A percentile compares a stretch with the other conserved stretches of the same genome.
These are phyloP conservation scores for Plasmodium yoelii DNA, from an alignment of 169 alveolate genomes.

Conservation along the genomic window DNA sequence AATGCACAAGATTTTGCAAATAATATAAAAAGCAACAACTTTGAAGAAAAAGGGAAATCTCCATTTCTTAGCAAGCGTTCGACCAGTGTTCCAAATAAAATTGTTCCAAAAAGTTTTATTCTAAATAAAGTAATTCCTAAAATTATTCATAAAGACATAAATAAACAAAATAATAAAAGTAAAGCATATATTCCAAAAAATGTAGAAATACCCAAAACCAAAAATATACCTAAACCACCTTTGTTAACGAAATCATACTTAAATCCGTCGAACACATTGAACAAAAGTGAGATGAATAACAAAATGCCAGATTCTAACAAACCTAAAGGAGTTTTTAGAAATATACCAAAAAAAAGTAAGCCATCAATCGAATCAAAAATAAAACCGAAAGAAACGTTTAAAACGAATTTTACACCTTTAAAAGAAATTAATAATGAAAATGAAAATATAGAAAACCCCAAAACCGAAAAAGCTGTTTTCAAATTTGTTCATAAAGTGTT, in stretches of 20 bases:
- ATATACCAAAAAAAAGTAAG: constrained; percentile 22
- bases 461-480: constrained; percentile 22
- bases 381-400: constrained; percentile 31
- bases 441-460: background rate
- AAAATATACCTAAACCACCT: constrained; percentile 41
- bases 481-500: constrained; percentile 23
- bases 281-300: constrained; percentile 17
- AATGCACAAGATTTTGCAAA: constrained; percentile 66
- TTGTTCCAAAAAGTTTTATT: constrained; percentile 14
- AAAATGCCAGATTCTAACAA: constrained; percentile 25
- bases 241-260: constrained; percentile 21
- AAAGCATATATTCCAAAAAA: constrained; percentile 14
- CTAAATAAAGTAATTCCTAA: constrained; percentile 25
- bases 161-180: constrained; percentile 32
- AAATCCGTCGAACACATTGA: constrained; percentile 16
- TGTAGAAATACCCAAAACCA: constrained; percentile 27
- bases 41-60: constrained; percentile 16
- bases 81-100: constrained; percentile 58
- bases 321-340: constrained; percentile 45
- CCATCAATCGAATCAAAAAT: constrained; percentile 13
- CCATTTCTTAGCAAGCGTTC: constrained; percentile 40
- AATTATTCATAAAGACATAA: constrained; percentile 18
- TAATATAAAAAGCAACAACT: constrained; percentile 25
- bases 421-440: constrained; percentile 34
- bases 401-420: constrained; percentile 28